phyloP scores from a whole-genome alignment of 441 rosid species.

The Aleurites moluccanus region DNA sequence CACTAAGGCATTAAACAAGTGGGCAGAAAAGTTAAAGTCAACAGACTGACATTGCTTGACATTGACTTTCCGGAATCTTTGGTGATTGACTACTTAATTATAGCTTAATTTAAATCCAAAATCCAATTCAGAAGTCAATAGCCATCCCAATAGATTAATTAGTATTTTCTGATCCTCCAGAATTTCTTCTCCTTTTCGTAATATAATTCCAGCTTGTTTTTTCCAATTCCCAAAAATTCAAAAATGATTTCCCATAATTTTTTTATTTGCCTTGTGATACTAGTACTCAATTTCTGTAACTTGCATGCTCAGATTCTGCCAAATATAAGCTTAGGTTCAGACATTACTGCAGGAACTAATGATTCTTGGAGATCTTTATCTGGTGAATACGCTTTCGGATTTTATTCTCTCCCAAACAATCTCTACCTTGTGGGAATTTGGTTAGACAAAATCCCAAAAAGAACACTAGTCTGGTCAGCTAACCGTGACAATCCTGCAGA shows the following conservation, averaged over 20 bases:
- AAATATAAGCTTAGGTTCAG: constrained; percentile 26
- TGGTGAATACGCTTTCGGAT: constrained; percentile 50
- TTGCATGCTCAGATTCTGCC: constrained; percentile 16
- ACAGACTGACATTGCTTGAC: background rate
- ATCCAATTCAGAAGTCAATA: background rate
- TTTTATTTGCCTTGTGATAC: constrained; percentile 5
- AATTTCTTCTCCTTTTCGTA: background rate
- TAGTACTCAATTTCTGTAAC: constrained; percentile 7
- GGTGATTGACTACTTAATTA: background rate
- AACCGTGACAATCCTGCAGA: constrained; percentile 25
- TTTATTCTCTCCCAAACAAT: constrained; percentile 2
- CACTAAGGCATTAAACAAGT: no score
- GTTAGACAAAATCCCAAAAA: constrained; percentile 16
- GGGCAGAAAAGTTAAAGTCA: background rate
- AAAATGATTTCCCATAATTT: constrained; percentile 9
- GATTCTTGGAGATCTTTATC: constrained; percentile 39
- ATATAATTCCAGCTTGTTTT: background rate
- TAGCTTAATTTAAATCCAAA: background rate
- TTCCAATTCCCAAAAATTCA: background rate
- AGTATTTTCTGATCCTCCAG: background rate
- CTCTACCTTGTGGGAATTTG: constrained; percentile 22
- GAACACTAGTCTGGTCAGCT: constrained; percentile 42
- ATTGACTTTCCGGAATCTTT: background rate
- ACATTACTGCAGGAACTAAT: constrained; percentile 29
- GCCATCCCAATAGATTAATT: no score